These are phyloP conservation scores for Trichoderma virens DNA, from an alignment of 495 filamentous ascomycete genomes.

Conservation along the genomic window DNA sequence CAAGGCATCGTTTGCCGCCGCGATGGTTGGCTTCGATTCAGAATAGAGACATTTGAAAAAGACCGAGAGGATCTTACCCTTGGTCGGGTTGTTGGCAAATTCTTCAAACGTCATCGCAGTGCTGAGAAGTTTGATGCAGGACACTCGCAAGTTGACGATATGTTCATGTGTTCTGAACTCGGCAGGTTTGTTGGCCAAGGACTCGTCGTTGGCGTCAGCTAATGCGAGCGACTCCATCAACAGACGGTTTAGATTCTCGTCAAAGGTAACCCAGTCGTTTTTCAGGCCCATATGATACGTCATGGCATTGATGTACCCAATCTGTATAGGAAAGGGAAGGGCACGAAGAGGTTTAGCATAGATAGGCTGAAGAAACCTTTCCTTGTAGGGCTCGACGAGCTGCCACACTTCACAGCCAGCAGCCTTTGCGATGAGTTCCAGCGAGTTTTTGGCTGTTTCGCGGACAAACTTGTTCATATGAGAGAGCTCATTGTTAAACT, in stretches of 20 bases:
- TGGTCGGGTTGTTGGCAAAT: conserved; percentile 70
- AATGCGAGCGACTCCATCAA: conserved; percentile 87
- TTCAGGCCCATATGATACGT: conserved; percentile 85
- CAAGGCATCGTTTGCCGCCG: conserved; percentile 84
- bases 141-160: conserved; percentile 85
- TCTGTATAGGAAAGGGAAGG: conserved; percentile 84
- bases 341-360: conserved; percentile 92
- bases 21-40: conserved; percentile 81
- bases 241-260: conserved; percentile 80
- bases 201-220: conserved; percentile 89
- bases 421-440: conserved; percentile 72
- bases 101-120: conserved; percentile 89
- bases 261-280: conserved; percentile 78
- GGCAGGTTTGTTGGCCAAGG: conserved; percentile 68
- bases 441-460: conserved; percentile 69
- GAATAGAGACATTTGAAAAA: conserved; percentile 98
- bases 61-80: conserved; percentile 79
- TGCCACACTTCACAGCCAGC: conserved; percentile 72
- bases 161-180: conserved; percentile 87
- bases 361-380: conserved; percentile 75
- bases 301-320: conserved; percentile 96
- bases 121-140: conserved; percentile 86
- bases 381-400: conserved; percentile 78
- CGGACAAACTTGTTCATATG: conserved; percentile 95
- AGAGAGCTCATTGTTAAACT: conserved; percentile 77